Percentiles rank a stretch among this genome's conserved stretches.
These are phyloP conservation scores for Euclidium syriacum DNA, from an alignment of 345 rosid genomes.

Conservation along the genomic window DNA sequence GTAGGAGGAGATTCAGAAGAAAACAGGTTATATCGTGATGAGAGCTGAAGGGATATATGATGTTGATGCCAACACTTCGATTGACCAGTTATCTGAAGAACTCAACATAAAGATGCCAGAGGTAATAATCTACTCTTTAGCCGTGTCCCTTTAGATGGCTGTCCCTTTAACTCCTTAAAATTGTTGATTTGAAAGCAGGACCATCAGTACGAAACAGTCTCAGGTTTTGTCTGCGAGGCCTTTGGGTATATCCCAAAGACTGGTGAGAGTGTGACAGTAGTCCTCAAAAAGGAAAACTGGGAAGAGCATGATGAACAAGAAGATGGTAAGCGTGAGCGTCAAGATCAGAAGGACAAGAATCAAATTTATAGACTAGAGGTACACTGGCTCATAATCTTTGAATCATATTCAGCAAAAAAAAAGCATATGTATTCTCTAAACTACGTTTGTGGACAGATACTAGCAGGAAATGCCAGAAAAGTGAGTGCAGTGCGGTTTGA, in stretches of 20 bases:
- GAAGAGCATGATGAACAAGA: constrained; percentile 52
- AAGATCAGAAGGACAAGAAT: constrained; percentile 52
- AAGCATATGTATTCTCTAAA: background rate
- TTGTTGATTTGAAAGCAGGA: constrained; percentile 39
- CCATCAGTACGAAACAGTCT: constrained; percentile 89
- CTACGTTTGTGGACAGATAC: constrained; percentile 45
- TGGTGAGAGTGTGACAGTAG: constrained; percentile 69
- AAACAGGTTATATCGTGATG: constrained; percentile 91
- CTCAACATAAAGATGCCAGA: constrained; percentile 83
- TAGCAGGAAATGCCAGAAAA: constrained; percentile 91
- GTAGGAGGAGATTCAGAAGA: constrained; percentile 96
- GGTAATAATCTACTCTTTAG: constrained; percentile 40
- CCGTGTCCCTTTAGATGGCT: background rate
- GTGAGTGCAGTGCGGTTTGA: constrained; percentile 83
- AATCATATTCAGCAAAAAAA: background rate
- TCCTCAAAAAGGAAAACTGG: constrained; percentile 58
- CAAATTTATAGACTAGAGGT: constrained; percentile 79
- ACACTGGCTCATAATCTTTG: background rate
- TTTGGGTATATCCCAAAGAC: constrained; percentile 94
- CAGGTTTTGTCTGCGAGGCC: constrained; percentile 83
- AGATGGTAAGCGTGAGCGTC: constrained; percentile 52
- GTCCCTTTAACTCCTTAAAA: background rate
- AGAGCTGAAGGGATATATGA: constrained; percentile 83
- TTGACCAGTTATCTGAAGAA: constrained; percentile 85
- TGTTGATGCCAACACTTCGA: constrained; percentile 90